phyloP scores from a whole-genome alignment of 1,284 basidiomycete genomes.

The Ceratobasidium sp. region DNA sequence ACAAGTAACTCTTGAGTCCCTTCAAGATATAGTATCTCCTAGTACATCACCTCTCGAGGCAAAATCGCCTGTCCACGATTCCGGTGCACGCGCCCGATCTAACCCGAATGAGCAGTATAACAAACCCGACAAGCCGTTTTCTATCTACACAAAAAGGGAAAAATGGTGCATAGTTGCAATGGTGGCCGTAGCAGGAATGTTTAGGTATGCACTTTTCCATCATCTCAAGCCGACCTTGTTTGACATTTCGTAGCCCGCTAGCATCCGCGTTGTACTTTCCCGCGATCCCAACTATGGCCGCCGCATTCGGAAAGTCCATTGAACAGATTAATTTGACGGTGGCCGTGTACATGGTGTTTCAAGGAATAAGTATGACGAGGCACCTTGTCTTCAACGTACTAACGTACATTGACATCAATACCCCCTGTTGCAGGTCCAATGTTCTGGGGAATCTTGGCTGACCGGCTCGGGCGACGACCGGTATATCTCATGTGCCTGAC shows the following conservation, averaged over 20 bases:
- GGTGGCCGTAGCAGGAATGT: constrained; percentile 69
- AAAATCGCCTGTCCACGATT: background rate
- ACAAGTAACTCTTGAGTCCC: constrained; percentile 2
- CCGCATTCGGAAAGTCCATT: constrained; percentile 71
- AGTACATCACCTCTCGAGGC: background rate
- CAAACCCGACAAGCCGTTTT: constrained; percentile 41
- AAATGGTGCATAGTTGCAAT: constrained; percentile 77
- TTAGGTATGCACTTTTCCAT: constrained; percentile 63
- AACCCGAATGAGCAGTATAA: background rate
- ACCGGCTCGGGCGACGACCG: constrained; percentile 68
- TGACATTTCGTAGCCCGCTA: constrained; percentile 65
- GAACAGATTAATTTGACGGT: constrained; percentile 83
- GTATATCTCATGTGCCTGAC: constrained; percentile 68
- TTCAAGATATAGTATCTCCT: background rate
- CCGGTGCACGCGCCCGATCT: background rate
- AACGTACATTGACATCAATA: background rate
- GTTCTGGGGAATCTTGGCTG: constrained; percentile 72
- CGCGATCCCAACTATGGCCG: constrained; percentile 75
- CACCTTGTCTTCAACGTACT: constrained; percentile 25
- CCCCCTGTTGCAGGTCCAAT: constrained; percentile 64
- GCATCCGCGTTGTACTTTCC: constrained; percentile 84
- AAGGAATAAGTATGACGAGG: constrained; percentile 71
- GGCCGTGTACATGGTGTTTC: constrained; percentile 82
- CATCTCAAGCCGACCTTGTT: background rate
- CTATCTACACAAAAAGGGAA: constrained; percentile 66